phyloP scores from a whole-genome alignment of 306 rosid genomes.

The Prunus davidiana region DNA sequence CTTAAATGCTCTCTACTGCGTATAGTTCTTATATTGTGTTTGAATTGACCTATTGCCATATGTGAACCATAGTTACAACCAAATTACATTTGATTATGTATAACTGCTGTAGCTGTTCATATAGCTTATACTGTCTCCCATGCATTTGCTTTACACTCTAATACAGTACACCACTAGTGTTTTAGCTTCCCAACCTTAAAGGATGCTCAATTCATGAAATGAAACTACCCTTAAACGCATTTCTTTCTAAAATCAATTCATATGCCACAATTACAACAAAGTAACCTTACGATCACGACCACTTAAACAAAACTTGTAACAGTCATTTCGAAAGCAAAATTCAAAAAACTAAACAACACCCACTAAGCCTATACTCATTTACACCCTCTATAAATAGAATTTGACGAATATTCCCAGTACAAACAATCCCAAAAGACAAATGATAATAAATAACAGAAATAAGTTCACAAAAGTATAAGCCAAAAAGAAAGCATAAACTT shows the following conservation, averaged over 20 bases:
- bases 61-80: background rate
- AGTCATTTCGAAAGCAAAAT: background rate
- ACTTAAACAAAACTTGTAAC: background rate
- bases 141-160: background rate
- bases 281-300: background rate
- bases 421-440: background rate
- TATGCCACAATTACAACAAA: background rate
- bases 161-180: background rate
- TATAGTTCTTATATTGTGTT: background rate
- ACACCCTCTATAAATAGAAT: background rate
- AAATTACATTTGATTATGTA: background rate
- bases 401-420: background rate
- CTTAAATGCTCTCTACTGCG: background rate
- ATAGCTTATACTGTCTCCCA: background rate
- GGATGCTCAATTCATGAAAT: background rate
- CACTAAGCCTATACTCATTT: background rate
- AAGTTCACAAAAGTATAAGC: background rate
- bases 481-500: background rate
- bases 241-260: background rate
- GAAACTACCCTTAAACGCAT: background rate
- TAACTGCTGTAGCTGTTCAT: background rate
- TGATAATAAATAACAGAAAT: background rate
- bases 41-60: background rate
- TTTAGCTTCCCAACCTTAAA: background rate
- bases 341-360: background rate